These are phyloP conservation scores for Phascolomyces articulosus DNA, from an alignment of 371 early-diverging fungal species.

Conservation along the genomic window DNA sequence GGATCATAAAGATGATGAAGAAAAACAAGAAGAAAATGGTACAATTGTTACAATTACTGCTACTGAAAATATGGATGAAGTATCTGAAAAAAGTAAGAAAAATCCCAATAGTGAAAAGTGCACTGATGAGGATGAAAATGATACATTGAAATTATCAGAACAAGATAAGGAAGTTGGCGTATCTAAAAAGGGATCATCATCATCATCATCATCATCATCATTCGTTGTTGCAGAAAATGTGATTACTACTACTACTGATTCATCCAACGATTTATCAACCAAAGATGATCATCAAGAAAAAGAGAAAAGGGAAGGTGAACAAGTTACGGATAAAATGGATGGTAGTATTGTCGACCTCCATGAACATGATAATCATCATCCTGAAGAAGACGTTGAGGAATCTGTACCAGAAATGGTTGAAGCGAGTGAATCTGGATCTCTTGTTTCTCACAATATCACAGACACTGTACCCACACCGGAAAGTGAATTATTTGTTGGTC, in stretches of 20 bases:
- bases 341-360: background rate
- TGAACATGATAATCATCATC: background rate
- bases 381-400: background rate
- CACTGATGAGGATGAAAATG: background rate
- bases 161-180: background rate
- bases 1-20: background rate
- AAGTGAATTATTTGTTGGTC: background rate
- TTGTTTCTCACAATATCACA: background rate
- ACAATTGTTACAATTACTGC: background rate
- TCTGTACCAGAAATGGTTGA: constrained; percentile 1
- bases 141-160: background rate
- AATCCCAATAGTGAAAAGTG: background rate
- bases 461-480: background rate
- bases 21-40: background rate
- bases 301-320: background rate
- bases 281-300: background rate
- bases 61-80: background rate
- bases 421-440: background rate
- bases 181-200: constrained; percentile 4
- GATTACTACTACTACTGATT: background rate
- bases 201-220: too few relatives aligned
- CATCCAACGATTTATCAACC: background rate
- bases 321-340: too few relatives aligned
- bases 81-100: constrained; percentile 2
- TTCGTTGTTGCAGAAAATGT: background rate